Percentiles rank a stretch among this genome's conserved stretches.
phyloP scores from a whole-genome alignment of 116 monocot species.

The Zostera marina region DNA sequence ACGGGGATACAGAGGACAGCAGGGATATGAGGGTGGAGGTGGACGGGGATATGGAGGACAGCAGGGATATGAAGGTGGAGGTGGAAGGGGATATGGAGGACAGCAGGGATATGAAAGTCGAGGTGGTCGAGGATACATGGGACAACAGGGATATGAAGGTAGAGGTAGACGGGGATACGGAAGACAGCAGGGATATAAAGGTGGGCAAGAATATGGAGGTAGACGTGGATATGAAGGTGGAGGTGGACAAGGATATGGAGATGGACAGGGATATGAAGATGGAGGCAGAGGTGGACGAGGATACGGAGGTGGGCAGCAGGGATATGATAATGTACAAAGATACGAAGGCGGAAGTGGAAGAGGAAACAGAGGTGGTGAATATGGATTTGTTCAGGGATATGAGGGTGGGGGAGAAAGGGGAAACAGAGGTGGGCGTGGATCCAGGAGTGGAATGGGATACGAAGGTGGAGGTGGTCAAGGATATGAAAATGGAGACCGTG shows the following conservation, averaged over 20 bases:
- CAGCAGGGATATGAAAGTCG: not conserved
- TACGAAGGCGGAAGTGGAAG: too few species aligned
- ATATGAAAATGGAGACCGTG: too few species aligned
- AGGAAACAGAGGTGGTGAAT: too few species aligned
- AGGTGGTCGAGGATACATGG: not conserved
- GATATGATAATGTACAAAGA: too few species aligned
- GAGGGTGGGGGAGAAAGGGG: too few species aligned
- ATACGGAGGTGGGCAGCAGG: too few species aligned
- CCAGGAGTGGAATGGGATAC: too few species aligned
- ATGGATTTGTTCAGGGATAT: too few species aligned
- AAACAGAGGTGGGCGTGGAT: too few species aligned
- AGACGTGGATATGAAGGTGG: not conserved
- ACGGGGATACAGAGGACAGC: not conserved
- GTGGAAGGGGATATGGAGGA: not conserved
- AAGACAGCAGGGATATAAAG: not conserved
- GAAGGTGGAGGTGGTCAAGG: too few species aligned
- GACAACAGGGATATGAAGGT: not conserved
- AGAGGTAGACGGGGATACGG: not conserved
- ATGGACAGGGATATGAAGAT: too few species aligned
- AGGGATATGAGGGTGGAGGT: not conserved
- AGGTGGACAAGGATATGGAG: not conserved
- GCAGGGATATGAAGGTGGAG: slow-evolving; percentile 1
- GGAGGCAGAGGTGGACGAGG: too few species aligned
- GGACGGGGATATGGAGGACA: not conserved
- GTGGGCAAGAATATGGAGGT: not conserved